Base-by-base conservation (phyloP, 345 rosid genomes). In the Erysimum cheiranthoides region DNA sequence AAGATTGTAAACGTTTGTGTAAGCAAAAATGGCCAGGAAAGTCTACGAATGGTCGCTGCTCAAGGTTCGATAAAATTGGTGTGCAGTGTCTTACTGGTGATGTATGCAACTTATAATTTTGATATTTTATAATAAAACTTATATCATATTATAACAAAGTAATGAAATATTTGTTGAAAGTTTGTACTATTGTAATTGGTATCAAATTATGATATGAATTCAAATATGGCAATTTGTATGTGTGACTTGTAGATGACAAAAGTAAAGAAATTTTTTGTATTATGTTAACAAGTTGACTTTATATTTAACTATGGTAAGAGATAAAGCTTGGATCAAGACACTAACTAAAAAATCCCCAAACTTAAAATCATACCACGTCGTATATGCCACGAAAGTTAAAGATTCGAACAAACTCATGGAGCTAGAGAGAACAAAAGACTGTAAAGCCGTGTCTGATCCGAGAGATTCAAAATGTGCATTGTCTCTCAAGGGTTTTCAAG, bases 261-360 rank as follows among this genome's bases (percentile, higher is more conserved):
- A 21, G 25, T 21, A 21, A 21, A 21, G 25, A 21, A 21, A 0
- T 21, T 21, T 21, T 21, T 21, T 21, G 25, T 21, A 21, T 21
- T 21, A 21, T 21, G 25, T 21, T 21, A 21, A 21, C 25, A 21
- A 21, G 25, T 21, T 21, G 25, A 21, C 25, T 21, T 21, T 21
- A 21, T 21, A 21, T 21, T 21, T 21, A 21, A 21, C 25, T 21
- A 21, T 1, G 25, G 25, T 21, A 21, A 21, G 25, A 79, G 97
- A 92, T 68, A 79, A 84, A 58, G 64, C 87, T 1, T 92, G 94
- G 96, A 87, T 92, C 42, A 65, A 77, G 68, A 88, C 82, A 58
- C 83, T 90, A 53, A 82, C 50, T 28, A 77, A 68, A 8, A 80
- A 85, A 50, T 85, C 86, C 42, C 91, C 94, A 9, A 83, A 59